phyloP scores from a whole-genome alignment of 2,329 filamentous ascomycete genomes.

The Colletotrichum ledebouriae region DNA sequence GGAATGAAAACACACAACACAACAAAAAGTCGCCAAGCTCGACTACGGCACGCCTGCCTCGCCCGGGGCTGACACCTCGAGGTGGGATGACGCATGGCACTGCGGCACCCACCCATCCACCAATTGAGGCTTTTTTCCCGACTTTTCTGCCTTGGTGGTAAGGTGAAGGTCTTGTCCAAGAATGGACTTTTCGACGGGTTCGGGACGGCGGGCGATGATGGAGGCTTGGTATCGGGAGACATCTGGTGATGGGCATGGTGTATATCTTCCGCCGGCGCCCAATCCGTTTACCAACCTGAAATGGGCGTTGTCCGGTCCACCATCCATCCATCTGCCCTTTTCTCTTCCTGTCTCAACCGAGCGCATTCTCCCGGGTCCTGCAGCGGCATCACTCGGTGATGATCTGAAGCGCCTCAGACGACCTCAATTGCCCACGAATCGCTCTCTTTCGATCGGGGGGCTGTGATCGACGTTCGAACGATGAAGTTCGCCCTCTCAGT shows the following conservation, averaged over 20 bases:
- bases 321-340: too few species aligned
- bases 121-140: background rate
- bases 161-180: background rate
- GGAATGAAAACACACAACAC: background rate
- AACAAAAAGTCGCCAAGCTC: slow-evolving; percentile 28
- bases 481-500: slow-evolving; percentile 23
- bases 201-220: background rate
- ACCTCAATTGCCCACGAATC: too few species aligned
- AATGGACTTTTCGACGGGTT: slow-evolving; percentile 8
- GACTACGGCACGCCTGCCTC: slow-evolving; percentile 30
- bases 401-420: too few species aligned
- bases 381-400: too few species aligned
- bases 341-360: too few species aligned
- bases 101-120: background rate
- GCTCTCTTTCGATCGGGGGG: too few species aligned
- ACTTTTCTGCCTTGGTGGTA: background rate
- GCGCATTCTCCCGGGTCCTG: too few species aligned
- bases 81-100: slow-evolving; percentile 35
- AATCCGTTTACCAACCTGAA: background rate
- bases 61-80: slow-evolving; percentile 38
- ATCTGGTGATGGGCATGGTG: background rate
- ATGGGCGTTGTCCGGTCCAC: background rate
- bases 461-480: background rate
- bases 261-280: slow-evolving; percentile 5
- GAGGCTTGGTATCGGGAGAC: too few species aligned